phyloP scores from a whole-genome alignment of 2,329 filamentous ascomycete genomes.

The Fusarium lateritium region DNA sequence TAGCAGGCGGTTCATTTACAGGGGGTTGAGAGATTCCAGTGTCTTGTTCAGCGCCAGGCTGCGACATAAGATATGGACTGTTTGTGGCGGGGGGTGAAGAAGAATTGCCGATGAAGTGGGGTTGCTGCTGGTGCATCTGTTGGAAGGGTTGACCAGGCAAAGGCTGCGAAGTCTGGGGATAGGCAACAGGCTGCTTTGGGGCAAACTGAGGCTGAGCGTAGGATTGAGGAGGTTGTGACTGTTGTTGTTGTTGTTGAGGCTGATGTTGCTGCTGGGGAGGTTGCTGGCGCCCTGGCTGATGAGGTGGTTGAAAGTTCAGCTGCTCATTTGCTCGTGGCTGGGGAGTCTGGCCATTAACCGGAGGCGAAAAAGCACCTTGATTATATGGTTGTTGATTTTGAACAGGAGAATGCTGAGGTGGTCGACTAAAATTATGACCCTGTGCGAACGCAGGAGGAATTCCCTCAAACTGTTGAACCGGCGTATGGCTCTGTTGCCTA shows the following conservation, averaged over 20 bases:
- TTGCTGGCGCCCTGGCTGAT: constrained; percentile 47
- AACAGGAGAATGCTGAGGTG: constrained; percentile 52
- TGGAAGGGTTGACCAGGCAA: constrained; percentile 40
- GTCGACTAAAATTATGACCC: constrained; percentile 46
- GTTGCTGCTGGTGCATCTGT: constrained; percentile 42
- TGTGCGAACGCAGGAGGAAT: constrained; percentile 49
- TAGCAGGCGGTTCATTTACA: constrained; percentile 51
- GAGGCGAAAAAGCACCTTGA: constrained; percentile 45
- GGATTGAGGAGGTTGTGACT: constrained; percentile 37
- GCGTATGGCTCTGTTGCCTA: constrained; percentile 54
- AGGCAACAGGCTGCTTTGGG: constrained; percentile 41
- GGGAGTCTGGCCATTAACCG: constrained; percentile 47
- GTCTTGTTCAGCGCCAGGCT: constrained; percentile 45
- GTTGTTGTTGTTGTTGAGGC: constrained; percentile 37
- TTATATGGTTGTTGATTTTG: constrained; percentile 49
- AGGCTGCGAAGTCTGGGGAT: constrained; percentile 35
- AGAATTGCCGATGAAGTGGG: constrained; percentile 34
- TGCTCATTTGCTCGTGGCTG: constrained; percentile 47
- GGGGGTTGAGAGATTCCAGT: constrained; percentile 38
- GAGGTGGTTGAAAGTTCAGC: constrained; percentile 43
- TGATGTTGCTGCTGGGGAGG: constrained; percentile 41
- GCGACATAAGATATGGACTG: constrained; percentile 44
- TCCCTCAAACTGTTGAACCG: constrained; percentile 53
- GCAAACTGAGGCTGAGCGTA: constrained; percentile 44
- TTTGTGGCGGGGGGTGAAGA: constrained; percentile 41